Conservation (phyloP, 2,329 filamentous ascomycete species). For the Talaromyces sp. region DNA sequence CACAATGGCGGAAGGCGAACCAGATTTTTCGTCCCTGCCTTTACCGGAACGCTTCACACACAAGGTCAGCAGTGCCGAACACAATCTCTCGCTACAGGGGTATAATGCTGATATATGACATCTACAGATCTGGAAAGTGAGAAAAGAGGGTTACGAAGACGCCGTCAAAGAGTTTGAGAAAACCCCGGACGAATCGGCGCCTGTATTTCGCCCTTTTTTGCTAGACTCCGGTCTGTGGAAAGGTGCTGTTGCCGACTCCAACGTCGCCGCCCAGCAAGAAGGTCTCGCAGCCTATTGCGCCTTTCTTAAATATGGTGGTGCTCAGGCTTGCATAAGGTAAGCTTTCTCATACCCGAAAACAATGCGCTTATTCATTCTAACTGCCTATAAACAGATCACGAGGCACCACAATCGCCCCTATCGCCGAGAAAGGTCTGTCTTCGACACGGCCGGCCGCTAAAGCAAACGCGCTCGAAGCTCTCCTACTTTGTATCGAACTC, state of each 20-base stretch:
- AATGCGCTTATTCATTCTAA: neutral
- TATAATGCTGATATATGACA: conserved; percentile 3
- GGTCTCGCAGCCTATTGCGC: conserved; percentile 81
- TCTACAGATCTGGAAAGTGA: conserved; percentile 85
- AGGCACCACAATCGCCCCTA: conserved; percentile 65
- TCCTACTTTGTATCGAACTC: conserved; percentile 84
- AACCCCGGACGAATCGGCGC: conserved; percentile 78
- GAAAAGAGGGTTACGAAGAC: conserved; percentile 92
- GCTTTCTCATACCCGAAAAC: neutral
- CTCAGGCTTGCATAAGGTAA: conserved; percentile 70
- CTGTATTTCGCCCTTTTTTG: conserved; percentile 81
- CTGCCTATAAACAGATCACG: conserved; percentile 56
- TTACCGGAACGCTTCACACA: conserved; percentile 40
- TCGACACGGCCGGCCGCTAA: conserved; percentile 88
- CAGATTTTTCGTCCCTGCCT: conserved; percentile 41
- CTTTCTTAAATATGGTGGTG: conserved; percentile 86
- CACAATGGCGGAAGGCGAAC: conserved; percentile 39
- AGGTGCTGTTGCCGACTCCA: conserved; percentile 84
- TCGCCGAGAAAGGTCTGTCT: conserved; percentile 86
- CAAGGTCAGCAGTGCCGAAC: conserved; percentile 29
- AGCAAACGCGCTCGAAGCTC: conserved; percentile 75
- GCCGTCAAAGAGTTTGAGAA: conserved; percentile 80
- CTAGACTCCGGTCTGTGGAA: conserved; percentile 87
- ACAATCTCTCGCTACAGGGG: neutral
- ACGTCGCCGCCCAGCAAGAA: conserved; percentile 94